These are phyloP conservation scores for Calonectria pteridis DNA, from an alignment of 2,329 filamentous ascomycete genomes.

Conservation along the genomic window DNA sequence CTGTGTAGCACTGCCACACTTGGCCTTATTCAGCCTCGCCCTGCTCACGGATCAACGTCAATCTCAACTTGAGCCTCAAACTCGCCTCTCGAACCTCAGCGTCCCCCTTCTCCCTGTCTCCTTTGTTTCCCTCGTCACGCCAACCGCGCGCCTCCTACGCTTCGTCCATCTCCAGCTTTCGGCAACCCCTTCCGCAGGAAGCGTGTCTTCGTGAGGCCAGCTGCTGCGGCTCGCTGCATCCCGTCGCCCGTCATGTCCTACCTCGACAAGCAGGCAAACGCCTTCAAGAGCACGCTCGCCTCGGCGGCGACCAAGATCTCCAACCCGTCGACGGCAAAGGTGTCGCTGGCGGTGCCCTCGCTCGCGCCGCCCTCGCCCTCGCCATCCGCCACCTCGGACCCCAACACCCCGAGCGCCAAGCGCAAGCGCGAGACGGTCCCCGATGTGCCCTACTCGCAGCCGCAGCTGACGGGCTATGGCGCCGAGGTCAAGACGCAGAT, in stretches of 20 bases:
- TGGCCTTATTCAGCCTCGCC: slow-evolving; percentile 38
- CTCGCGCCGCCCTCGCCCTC: slow-evolving; percentile 73
- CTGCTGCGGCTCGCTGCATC: slow-evolving; percentile 27
- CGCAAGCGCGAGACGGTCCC: slow-evolving; percentile 68
- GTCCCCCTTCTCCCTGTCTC: slow-evolving; percentile 21
- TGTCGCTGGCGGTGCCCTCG: slow-evolving; percentile 68
- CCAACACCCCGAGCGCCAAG: slow-evolving; percentile 74
- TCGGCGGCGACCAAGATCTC: slow-evolving; percentile 74
- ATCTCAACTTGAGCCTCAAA: slow-evolving; percentile 31
- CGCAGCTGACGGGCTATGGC: slow-evolving; percentile 80
- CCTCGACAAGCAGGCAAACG: slow-evolving; percentile 74
- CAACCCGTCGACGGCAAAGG: slow-evolving; percentile 57
- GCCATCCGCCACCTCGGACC: slow-evolving; percentile 68
- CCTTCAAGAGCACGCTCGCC: slow-evolving; percentile 71
- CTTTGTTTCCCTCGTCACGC: background rate
- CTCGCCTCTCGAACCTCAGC: slow-evolving; percentile 17
- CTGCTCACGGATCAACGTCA: slow-evolving; percentile 41
- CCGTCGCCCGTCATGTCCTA: slow-evolving; percentile 66
- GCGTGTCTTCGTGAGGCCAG: slow-evolving; percentile 14
- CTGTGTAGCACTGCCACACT: slow-evolving; percentile 29
- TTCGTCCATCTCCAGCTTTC: background rate
- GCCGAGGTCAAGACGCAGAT: slow-evolving; percentile 88
- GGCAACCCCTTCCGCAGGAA: background rate
- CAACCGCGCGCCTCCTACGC: background rate
- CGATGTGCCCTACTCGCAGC: slow-evolving; percentile 78